Evolutionary conservation across 1,139 yeast species (phyloP).

Genomic region (Pneumocystis canis): DNA sequence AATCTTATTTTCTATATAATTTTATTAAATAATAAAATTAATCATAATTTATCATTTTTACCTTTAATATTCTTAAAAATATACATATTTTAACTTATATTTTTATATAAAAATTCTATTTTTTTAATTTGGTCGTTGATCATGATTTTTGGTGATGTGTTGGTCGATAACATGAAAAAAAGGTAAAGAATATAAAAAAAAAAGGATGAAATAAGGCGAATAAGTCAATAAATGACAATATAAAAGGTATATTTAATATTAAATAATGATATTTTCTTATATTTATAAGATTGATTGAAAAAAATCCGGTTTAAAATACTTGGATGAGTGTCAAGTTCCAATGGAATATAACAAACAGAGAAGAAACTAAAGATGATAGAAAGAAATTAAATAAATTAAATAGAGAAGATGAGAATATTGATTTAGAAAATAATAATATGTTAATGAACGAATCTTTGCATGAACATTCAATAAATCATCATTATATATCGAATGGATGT

Average conservation of each 20-base stretch:
- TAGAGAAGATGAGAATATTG: not conserved
- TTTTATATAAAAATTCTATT: not conserved
- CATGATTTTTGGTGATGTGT: not conserved
- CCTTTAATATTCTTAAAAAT: not conserved
- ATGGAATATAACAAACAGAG: not conserved
- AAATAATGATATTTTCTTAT: not conserved
- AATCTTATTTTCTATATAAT: not conserved
- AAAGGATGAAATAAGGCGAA: not conserved
- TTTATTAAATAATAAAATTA: not conserved
- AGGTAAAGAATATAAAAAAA: not conserved
- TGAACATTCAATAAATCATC: not conserved
- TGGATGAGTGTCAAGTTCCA: not conserved
- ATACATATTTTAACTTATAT: not conserved
- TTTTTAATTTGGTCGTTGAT: not conserved
- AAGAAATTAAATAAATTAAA: not conserved
- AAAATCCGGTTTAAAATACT: not conserved
- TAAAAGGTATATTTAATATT: not conserved
- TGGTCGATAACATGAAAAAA: not conserved
- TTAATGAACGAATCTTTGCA: not conserved
- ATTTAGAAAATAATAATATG: not conserved
- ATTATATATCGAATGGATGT: not conserved
- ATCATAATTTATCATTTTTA: not conserved
- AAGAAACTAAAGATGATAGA: not conserved
- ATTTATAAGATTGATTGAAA: not conserved
- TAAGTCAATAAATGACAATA: not conserved